Percentiles rank a stretch among this genome's conserved stretches.
Conservation (phyloP, 306 rosid species). For the Inga laurina region DNA sequence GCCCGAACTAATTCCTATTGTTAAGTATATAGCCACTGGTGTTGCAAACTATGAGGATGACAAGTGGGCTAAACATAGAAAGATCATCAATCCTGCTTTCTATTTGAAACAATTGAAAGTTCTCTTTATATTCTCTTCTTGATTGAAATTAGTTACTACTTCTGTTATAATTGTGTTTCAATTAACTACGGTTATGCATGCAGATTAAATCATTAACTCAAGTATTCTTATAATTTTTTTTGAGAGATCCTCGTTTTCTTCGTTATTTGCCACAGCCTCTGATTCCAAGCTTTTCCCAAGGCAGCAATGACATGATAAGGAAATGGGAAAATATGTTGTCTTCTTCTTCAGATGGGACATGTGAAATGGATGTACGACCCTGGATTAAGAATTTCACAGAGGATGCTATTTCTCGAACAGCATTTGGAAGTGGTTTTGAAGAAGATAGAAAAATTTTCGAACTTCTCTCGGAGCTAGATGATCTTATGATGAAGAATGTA, state of each 20-base stretch:
- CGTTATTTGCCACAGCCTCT: not conserved
- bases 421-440: constrained; percentile 37
- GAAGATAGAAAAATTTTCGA: constrained; percentile 36
- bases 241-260: not conserved
- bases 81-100: constrained; percentile 59
- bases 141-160: not conserved
- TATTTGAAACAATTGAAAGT: constrained; percentile 58
- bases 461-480: constrained; percentile 20
- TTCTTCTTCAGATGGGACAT: constrained; percentile 4
- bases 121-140: not conserved
- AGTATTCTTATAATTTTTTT: not conserved
- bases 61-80: constrained; percentile 59
- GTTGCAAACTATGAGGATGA: constrained; percentile 36
- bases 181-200: not conserved
- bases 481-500: not conserved
- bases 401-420: constrained; percentile 36
- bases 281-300: not conserved
- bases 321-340: not conserved
- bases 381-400: constrained; percentile 10
- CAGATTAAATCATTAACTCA: not conserved
- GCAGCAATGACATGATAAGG: not conserved
- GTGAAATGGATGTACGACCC: constrained; percentile 38
- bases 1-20: not conserved
- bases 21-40: constrained; percentile 30
- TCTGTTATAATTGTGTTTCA: not conserved